Evolutionary conservation across 768 basidiomycete genomes (phyloP).

Genomic region (Kwoniella sp.): DNA sequence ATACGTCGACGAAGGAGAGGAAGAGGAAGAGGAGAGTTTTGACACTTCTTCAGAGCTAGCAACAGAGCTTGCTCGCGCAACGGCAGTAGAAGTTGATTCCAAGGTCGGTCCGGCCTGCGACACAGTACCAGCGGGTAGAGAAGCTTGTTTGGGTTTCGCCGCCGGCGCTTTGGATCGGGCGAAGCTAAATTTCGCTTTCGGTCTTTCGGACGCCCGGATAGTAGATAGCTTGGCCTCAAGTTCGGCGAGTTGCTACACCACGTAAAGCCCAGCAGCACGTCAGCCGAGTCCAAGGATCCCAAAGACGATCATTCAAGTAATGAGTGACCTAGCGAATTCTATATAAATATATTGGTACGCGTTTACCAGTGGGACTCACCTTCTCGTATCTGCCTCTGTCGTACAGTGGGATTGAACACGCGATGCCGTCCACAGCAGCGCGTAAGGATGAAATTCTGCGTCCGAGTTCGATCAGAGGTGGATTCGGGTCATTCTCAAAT

Average conservation of each 20-base stretch:
- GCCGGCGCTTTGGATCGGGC: conserved; percentile 56
- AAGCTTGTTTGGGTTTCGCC: conserved; percentile 25
- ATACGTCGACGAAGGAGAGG: conserved; percentile 14
- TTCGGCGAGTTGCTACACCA: conserved; percentile 66
- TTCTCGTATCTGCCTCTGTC: conserved; percentile 37
- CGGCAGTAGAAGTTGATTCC: not conserved
- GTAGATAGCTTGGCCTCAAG: conserved; percentile 65
- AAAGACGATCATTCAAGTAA: no score
- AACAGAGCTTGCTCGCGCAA: not conserved
- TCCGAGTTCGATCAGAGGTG: conserved; percentile 15
- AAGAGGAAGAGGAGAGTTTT: no score
- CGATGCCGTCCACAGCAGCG: conserved; percentile 6
- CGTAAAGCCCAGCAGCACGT: conserved; percentile 8
- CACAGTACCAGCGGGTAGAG: not conserved
- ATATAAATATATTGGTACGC: not conserved
- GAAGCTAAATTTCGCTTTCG: conserved; percentile 71
- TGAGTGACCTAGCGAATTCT: no score
- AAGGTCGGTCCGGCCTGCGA: not conserved
- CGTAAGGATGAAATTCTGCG: conserved; percentile 16
- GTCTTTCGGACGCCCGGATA: conserved; percentile 59
- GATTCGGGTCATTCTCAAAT: not conserved
- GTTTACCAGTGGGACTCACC: conserved; percentile 24
- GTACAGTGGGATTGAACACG: conserved; percentile 30
- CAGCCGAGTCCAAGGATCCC: not conserved
- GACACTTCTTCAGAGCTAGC: not conserved